A percentile compares a stretch with the other conserved stretches of the same genome.
phyloP scores from a whole-genome alignment of 2,329 filamentous ascomycete genomes.

The Nemania sp. region DNA sequence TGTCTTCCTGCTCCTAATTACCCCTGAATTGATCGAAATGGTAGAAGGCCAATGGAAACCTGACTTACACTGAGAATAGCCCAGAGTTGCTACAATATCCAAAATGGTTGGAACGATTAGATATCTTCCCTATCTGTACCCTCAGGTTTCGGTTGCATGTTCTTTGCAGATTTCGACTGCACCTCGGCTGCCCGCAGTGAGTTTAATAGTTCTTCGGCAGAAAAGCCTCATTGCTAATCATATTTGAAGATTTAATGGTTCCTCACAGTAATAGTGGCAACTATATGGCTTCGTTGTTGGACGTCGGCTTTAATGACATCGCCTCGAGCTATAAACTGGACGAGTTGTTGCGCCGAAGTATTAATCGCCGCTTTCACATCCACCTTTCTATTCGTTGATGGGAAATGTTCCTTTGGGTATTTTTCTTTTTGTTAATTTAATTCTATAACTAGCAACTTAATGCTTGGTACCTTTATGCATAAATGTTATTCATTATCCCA shows the following conservation, averaged over 20 bases:
- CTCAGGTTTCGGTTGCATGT: background rate
- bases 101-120: constrained; percentile 2
- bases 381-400: background rate
- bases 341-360: background rate
- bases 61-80: background rate
- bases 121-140: constrained; percentile 1
- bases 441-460: background rate
- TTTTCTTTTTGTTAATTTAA: no score
- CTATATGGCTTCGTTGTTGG: background rate
- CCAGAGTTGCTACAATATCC: background rate
- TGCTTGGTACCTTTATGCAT: background rate
- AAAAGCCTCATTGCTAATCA: background rate
- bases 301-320: background rate
- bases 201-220: background rate
- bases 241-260: background rate
- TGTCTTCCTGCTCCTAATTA: background rate
- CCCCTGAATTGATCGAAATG: background rate
- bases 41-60: background rate
- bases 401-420: background rate
- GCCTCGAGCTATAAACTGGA: background rate
- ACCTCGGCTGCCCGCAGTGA: background rate
- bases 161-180: background rate
- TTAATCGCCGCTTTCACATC: background rate
- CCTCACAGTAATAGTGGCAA: no score
- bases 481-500: background rate